Conservation (phyloP, 2,329 filamentous ascomycete genomes). For the Apiospora kogelbergensis region DNA sequence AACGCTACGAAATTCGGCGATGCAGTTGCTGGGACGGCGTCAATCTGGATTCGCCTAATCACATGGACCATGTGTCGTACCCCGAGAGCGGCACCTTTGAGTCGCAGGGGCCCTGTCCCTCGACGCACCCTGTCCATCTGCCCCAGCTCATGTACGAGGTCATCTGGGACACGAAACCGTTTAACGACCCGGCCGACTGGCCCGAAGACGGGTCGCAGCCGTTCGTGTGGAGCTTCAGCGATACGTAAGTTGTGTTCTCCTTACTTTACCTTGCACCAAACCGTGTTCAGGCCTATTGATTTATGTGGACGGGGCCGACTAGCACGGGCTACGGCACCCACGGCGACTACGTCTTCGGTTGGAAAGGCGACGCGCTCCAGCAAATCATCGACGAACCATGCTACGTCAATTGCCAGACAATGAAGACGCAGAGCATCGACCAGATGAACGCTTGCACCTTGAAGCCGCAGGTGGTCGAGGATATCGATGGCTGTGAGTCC, state of each 20-base stretch:
- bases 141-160: conserved; percentile 43
- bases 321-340: conserved; percentile 33
- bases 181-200: conserved; percentile 34
- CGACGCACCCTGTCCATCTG: conserved; percentile 30
- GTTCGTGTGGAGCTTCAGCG: conserved; percentile 36
- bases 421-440: conserved; percentile 29
- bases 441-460: conserved; percentile 29
- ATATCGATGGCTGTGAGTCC: conserved; percentile 21
- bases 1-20: too few species aligned
- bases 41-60: conserved; percentile 19
- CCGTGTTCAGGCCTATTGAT: too few species aligned
- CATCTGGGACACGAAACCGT: conserved; percentile 37
- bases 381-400: conserved; percentile 28
- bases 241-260: conserved; percentile 19
- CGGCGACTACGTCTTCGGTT: conserved; percentile 16
- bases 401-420: conserved; percentile 30
- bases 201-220: conserved; percentile 32
- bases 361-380: conserved; percentile 13
- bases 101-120: conserved; percentile 52
- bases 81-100: conserved; percentile 34
- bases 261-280: too few species aligned
- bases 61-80: conserved; percentile 37
- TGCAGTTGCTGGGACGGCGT: conserved; percentile 26
- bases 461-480: conserved; percentile 21
- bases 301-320: neutral